Base-by-base conservation (phyloP, 208 protist species). In the Herpetomonas muscarum region DNA sequence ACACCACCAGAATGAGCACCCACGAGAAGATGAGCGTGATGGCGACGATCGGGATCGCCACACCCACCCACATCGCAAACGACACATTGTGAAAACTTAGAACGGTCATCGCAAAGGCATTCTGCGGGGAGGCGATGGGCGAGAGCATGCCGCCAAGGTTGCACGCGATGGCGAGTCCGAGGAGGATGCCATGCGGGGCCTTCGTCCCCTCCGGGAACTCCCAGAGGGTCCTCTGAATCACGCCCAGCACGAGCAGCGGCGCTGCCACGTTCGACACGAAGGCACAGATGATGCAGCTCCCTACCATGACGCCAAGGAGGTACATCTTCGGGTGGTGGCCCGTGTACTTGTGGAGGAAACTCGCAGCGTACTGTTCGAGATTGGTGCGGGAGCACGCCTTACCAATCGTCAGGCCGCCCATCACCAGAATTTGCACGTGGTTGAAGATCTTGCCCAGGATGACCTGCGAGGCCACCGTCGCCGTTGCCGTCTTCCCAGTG, bases 71-170 rank as follows among this genome's bases (percentile, higher is more conserved):
- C 67, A 65, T 42, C 17, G 76, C 70, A 57, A 97, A 97, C 25
- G 77, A 84, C 3, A 97, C 77, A 26, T 82, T 76, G 51, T 87
- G 76, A 59, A 87, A 84, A 55, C 73, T 71, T 12, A 96, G 76
- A 21, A 79, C 74, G 6, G 72, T 75, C 42, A 96, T 79, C n/a
- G 92, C 87, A 7, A 97, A 80, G 15, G 90, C 94, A 75, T 97
- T 98, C 76, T 97, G 93, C 47, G 94, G 94, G 7, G 90, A 96
- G 6, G 93, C 91, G 50, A 97, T 96, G 22, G 94, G 94, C 0
- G 89, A 96, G 22, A 96, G 78, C 94, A 98, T 98, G 21, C 94
- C 94, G n/a, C 92, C 94, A 31, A 98, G 67, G 67, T 98, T 97
- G 70, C 94, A 96, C 15, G 91, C 76, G 60, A 97, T 93, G 42